phyloP scores from a whole-genome alignment of 306 rosid genomes.

The Cucurbita moschata region DNA sequence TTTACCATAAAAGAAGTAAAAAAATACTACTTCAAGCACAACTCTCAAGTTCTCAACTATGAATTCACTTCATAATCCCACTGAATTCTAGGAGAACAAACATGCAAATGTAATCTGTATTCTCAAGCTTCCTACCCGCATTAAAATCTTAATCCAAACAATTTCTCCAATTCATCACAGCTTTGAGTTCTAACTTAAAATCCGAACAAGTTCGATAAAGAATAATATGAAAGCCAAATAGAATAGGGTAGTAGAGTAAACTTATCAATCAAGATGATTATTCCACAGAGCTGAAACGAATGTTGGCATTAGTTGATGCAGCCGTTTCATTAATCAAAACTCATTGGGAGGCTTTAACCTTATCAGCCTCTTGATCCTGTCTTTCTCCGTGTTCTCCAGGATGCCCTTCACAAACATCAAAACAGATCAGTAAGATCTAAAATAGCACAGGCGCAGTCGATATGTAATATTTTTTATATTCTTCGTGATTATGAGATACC shows the following conservation, averaged over 20 bases:
- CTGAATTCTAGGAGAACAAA: background rate
- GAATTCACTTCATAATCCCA: background rate
- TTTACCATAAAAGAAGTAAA: no score
- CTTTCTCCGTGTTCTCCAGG: conserved; percentile 84
- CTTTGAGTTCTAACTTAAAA: background rate
- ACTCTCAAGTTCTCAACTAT: background rate
- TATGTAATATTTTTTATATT: background rate
- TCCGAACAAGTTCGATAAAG: background rate
- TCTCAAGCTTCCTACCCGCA: no score
- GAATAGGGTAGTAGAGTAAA: background rate
- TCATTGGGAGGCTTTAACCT: conserved; percentile 84
- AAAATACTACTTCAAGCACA: no score
- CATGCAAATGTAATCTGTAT: no score
- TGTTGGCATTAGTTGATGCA: background rate
- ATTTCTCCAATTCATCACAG: background rate
- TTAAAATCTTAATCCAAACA: background rate
- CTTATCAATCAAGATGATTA: background rate
- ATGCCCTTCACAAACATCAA: conserved; percentile 41
- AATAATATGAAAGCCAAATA: background rate
- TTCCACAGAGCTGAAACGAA: background rate
- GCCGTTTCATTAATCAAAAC: conserved; percentile 10
- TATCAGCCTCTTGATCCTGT: conserved; percentile 73
- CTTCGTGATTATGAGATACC: no score
- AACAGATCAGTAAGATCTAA: background rate
- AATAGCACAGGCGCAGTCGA: background rate